Evolutionary conservation across 768 basidiomycete species (phyloP), one percentile per base, ranked within the genome.

Genomic region (Agrocybe chaxingu): DNA sequence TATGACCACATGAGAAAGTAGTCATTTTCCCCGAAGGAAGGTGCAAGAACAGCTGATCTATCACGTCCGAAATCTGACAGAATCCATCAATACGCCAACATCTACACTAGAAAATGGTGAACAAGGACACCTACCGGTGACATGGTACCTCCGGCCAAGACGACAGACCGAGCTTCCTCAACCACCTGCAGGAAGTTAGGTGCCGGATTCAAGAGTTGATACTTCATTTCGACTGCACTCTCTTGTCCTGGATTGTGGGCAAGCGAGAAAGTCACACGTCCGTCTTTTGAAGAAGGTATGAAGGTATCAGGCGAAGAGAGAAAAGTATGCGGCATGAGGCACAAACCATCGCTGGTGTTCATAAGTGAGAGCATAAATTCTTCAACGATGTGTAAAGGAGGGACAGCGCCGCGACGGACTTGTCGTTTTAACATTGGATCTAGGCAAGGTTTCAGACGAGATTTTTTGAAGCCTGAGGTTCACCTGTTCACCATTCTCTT

Each of bases 141-240:
- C 97, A 99, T 98, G 0, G 96, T 99, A 4, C 96, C 96, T 7
- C 96, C 96, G 7, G 97, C 96, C 35, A 99, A 73, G 29, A 98
- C 70, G n/a, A 98, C 85, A 2, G 89, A 79, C 34, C 92, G 73
- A 1, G 94, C 92, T 19, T 77, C 74, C 13, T 92, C 84, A 0
- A 92, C 81, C 5, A 98, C 79, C n/a, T 92, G 88, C 48, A 77
- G 72, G 62, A 98, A 98, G 50, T 85, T 77, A 5, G 90, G 87
- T 1, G 91, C 81, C 1, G 97, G 95, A 60, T 98, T 98, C 18
- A 99, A 78, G 13, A 93, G 82, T 54, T 97, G 89, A 60, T 97
- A 99, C 61, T 89, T 92, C 46, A 98, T 70, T 51, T 87, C 84
- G 4, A 89, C 73, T 31, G 57, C 46, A 32, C 70, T 73, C 52